phyloP scores from a whole-genome alignment of 176 grass and related monocot species.

The Melocanna baccifera region DNA sequence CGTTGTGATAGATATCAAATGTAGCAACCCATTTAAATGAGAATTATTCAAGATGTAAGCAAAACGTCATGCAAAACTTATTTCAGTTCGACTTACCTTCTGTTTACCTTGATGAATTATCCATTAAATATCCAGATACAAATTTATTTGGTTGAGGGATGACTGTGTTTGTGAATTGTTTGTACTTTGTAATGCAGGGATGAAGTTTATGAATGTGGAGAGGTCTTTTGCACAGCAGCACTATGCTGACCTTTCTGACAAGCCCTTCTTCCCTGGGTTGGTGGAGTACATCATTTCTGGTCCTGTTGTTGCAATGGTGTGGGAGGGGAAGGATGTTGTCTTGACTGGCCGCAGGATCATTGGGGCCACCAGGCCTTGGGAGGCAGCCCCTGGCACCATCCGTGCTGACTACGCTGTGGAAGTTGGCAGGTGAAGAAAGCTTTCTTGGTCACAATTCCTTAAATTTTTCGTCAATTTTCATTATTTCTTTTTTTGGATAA shows the following conservation, averaged over 20 bases:
- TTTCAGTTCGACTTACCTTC: not conserved
- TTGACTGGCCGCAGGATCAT: constrained; percentile 60
- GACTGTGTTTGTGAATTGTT: not conserved
- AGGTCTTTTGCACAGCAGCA: constrained; percentile 70
- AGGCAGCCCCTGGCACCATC: constrained; percentile 71
- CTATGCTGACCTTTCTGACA: constrained; percentile 67
- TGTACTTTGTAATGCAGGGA: constrained; percentile 19
- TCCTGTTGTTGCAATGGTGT: constrained; percentile 74
- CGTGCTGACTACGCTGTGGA: constrained; percentile 67
- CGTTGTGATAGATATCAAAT: not conserved
- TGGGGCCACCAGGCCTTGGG: constrained; percentile 69
- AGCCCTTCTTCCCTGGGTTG: constrained; percentile 66
- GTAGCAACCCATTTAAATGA: not conserved
- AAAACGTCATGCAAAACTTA: not conserved
- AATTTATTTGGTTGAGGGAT: not conserved
- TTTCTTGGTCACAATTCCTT: not conserved
- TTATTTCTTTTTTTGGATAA: not conserved
- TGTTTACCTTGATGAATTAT: not conserved
- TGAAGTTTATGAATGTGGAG: constrained; percentile 78
- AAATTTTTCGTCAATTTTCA: not conserved
- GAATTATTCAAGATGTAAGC: not conserved
- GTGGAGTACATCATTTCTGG: constrained; percentile 82
- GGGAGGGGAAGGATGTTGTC: constrained; percentile 76
- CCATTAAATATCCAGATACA: not conserved
- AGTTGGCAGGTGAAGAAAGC: constrained; percentile 56